Evolutionary conservation across 169 alveolate genomes (phyloP).

Genomic region (Eimeria necatrix): DNA sequence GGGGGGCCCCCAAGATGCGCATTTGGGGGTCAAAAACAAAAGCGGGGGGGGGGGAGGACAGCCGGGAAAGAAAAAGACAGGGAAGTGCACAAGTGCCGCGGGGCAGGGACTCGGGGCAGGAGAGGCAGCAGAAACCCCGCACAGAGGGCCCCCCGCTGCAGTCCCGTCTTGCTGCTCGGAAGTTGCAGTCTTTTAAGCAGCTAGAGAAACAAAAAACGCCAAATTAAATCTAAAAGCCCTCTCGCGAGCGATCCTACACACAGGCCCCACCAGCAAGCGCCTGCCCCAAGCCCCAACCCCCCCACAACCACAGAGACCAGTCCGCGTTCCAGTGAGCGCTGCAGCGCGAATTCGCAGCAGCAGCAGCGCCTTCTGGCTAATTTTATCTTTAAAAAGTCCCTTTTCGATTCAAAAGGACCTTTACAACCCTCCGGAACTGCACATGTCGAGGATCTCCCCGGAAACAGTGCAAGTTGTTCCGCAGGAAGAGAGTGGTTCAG

Average conservation of each 20-base stretch:
- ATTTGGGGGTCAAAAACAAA: not conserved
- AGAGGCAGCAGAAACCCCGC: not conserved
- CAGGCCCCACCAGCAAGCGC: conserved; percentile 3
- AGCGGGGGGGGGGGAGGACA: not conserved
- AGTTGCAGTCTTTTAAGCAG: not conserved
- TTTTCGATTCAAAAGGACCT: not conserved
- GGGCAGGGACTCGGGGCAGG: not conserved
- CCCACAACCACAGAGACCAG: not conserved
- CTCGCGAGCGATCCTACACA: not conserved
- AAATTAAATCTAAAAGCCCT: not conserved
- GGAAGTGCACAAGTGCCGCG: not conserved
- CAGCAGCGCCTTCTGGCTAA: too few relatives aligned
- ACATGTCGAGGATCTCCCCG: too few relatives aligned
- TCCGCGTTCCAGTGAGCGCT: too few relatives aligned
- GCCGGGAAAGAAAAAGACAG: not conserved
- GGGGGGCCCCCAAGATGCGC: not conserved
- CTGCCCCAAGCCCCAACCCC: conserved; percentile 3
- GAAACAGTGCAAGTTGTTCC: not conserved
- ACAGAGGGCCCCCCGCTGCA: not conserved
- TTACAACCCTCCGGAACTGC: not conserved
- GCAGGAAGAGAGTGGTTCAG: conserved; percentile 4
- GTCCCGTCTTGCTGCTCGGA: not conserved
- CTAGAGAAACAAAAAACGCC: not conserved
- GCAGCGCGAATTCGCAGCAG: too few relatives aligned
- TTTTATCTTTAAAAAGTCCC: too few relatives aligned